These are phyloP conservation scores for Penicillium sp. DNA, from an alignment of 2,329 filamentous ascomycete species.

Conservation along the genomic window DNA sequence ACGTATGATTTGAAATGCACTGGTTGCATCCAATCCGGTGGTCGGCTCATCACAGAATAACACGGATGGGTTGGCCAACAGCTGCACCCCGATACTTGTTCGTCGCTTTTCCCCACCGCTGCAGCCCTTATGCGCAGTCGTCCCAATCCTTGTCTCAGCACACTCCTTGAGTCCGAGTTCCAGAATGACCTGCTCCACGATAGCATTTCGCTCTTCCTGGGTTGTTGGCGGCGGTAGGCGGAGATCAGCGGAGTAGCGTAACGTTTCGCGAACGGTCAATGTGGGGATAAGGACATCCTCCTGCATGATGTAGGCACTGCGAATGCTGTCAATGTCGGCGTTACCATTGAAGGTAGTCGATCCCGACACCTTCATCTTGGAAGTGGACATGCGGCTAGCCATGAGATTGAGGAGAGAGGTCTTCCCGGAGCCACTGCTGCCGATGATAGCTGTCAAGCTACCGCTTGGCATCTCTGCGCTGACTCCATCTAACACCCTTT, in stretches of 20 bases:
- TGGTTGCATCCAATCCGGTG: constrained; percentile 71
- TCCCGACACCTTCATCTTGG: constrained; percentile 54
- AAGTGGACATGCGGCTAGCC: constrained; percentile 65
- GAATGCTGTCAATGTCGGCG: constrained; percentile 48
- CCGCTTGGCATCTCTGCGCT: constrained; percentile 64
- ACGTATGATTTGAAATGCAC: constrained; percentile 70
- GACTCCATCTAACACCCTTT: constrained; percentile 61
- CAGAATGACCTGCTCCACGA: constrained; percentile 75
- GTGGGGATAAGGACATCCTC: constrained; percentile 73
- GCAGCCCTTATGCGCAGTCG: constrained; percentile 69
- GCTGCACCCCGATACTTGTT: constrained; percentile 74
- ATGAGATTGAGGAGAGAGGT: constrained; percentile 71
- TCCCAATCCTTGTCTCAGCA: constrained; percentile 72
- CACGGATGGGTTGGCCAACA: constrained; percentile 75
- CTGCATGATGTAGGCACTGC: constrained; percentile 64
- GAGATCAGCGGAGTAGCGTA: constrained; percentile 71
- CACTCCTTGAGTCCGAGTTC: constrained; percentile 77
- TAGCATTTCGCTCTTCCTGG: constrained; percentile 56
- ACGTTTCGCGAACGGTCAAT: constrained; percentile 72
- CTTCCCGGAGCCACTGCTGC: constrained; percentile 72
- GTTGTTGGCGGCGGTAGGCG: constrained; percentile 65
- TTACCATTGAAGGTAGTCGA: constrained; percentile 62
- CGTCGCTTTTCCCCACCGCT: constrained; percentile 77
- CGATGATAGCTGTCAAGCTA: constrained; percentile 72
- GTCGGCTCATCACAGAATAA: constrained; percentile 79